Conservation (phyloP, 2,329 filamentous ascomycete genomes). For the Aspergillus pseudoterreus region DNA sequence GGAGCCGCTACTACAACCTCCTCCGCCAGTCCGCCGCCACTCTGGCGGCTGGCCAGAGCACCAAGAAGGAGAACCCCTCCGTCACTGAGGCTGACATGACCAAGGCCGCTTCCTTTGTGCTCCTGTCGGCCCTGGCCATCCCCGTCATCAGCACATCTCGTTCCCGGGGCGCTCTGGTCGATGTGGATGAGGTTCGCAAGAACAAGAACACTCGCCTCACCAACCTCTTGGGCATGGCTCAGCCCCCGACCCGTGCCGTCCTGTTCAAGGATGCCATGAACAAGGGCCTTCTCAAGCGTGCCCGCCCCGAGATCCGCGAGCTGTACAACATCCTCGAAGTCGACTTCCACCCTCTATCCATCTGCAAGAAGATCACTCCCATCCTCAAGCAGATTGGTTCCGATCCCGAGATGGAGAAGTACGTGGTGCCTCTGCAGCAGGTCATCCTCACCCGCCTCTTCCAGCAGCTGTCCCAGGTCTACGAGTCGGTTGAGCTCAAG, state of each 20-base stretch:
- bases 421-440: slow-evolving; percentile 92
- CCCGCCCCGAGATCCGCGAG: slow-evolving; percentile 89
- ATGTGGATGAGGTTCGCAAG: slow-evolving; percentile 94
- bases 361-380: slow-evolving; percentile 98
- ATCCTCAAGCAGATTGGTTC: slow-evolving; percentile 90
- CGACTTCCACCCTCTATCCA: slow-evolving; percentile 97
- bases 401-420: slow-evolving; percentile 95
- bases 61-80: slow-evolving; percentile 91
- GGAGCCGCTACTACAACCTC: slow-evolving; percentile 95
- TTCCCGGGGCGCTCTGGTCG: slow-evolving; percentile 90
- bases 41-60: slow-evolving; percentile 77
- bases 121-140: slow-evolving; percentile 93
- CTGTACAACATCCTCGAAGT: slow-evolving; percentile 99
- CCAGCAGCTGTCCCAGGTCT: slow-evolving; percentile 98
- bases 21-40: slow-evolving; percentile 84
- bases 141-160: slow-evolving; percentile 98
- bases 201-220: slow-evolving; percentile 98
- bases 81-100: slow-evolving; percentile 86
- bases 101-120: slow-evolving; percentile 91
- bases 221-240: slow-evolving; percentile 89
- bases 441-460: slow-evolving; percentile 97
- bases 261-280: slow-evolving; percentile 95
- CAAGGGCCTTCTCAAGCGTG: slow-evolving; percentile 90
- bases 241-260: slow-evolving; percentile 80
- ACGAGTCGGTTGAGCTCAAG: slow-evolving; percentile 91